A percentile compares a stretch with the other conserved stretches of the same genome.
These are phyloP conservation scores for Metschnikowia drakensbergensis DNA, from an alignment of 805 yeast genomes.

Conservation along the genomic window DNA sequence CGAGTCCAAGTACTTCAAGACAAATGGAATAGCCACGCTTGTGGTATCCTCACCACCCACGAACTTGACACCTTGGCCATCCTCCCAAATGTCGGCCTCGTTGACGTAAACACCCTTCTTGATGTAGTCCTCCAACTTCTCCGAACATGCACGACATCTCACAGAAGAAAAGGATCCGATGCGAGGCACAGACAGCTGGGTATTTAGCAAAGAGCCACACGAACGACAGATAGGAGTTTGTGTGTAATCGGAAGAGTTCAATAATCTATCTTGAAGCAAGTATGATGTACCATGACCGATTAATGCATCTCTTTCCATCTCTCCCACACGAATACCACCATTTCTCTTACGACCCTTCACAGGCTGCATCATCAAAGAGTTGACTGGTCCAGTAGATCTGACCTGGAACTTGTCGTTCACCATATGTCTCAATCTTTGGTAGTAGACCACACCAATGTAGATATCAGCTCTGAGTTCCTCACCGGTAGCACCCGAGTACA, in stretches of 20 bases:
- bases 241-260: slow-evolving; percentile 94
- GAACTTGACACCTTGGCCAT: slow-evolving; percentile 88
- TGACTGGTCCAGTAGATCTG: slow-evolving; percentile 97
- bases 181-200: slow-evolving; percentile 88
- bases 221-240: slow-evolving; percentile 85
- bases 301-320: slow-evolving; percentile 98
- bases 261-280: slow-evolving; percentile 87
- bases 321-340: slow-evolving; percentile 99
- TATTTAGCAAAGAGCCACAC: slow-evolving; percentile 88
- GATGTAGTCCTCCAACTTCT: slow-evolving; percentile 55
- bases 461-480: slow-evolving; percentile 95
- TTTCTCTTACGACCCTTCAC: slow-evolving; percentile 98
- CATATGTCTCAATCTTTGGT: slow-evolving; percentile 98
- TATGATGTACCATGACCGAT: slow-evolving; percentile 98
- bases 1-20: slow-evolving; percentile 88
- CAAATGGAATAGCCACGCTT: slow-evolving; percentile 94
- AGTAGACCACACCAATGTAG: slow-evolving; percentile 94
- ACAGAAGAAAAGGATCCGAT: slow-evolving; percentile 75
- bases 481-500: slow-evolving; percentile 98
- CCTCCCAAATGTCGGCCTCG: slow-evolving; percentile 89
- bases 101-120: slow-evolving; percentile 48
- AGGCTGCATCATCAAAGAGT: slow-evolving; percentile 96
- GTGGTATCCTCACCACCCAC: slow-evolving; percentile 94
- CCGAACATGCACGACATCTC: slow-evolving; percentile 90
- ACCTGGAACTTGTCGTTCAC: slow-evolving; percentile 99